Percentiles rank a stretch among this genome's conserved stretches.
phyloP scores from a whole-genome alignment of 2,329 filamentous ascomycete genomes.

The Rhynchosporium agropyri region DNA sequence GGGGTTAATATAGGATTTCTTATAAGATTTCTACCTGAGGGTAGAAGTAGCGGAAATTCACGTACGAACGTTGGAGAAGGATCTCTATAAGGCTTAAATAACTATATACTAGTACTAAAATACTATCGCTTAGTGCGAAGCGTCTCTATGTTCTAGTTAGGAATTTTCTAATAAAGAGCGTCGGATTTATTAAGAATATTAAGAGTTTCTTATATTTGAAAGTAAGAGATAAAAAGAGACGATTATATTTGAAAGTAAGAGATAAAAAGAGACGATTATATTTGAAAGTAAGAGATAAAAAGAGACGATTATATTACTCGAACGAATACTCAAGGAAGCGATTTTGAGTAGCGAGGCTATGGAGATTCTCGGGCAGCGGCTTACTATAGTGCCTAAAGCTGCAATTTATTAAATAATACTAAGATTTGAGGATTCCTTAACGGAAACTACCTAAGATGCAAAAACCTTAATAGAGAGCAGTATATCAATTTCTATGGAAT shows the following conservation, averaged over 20 bases:
- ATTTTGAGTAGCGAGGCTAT: conserved; percentile 6
- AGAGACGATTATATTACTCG: too few species aligned
- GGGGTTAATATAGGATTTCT: conserved; percentile 25
- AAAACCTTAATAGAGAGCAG: conserved; percentile 6
- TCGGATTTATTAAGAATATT: not conserved
- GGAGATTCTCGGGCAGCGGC: not conserved
- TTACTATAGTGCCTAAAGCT: not conserved
- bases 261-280: too few species aligned
- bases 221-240: conserved; percentile 1
- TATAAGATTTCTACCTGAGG: conserved; percentile 4
- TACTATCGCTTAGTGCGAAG: conserved; percentile 15
- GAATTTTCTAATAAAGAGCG: not conserved
- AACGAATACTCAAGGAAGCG: conserved; percentile 3
- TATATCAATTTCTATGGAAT: conserved; percentile 5
- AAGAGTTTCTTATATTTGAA: not conserved
- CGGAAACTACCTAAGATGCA: conserved; percentile 3
- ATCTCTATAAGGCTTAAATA: conserved; percentile 19
- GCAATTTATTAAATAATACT: not conserved
- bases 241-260: too few species aligned
- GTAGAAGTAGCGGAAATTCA: conserved; percentile 15
- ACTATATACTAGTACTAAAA: conserved; percentile 8
- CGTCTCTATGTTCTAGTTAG: not conserved
- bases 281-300: too few species aligned
- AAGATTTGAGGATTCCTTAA: not conserved
- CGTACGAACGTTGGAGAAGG: conserved; percentile 21